Evolutionary conservation across 192 early-diverging fungal genomes (phyloP).

Genomic region (Haplosporangium gracile): DNA sequence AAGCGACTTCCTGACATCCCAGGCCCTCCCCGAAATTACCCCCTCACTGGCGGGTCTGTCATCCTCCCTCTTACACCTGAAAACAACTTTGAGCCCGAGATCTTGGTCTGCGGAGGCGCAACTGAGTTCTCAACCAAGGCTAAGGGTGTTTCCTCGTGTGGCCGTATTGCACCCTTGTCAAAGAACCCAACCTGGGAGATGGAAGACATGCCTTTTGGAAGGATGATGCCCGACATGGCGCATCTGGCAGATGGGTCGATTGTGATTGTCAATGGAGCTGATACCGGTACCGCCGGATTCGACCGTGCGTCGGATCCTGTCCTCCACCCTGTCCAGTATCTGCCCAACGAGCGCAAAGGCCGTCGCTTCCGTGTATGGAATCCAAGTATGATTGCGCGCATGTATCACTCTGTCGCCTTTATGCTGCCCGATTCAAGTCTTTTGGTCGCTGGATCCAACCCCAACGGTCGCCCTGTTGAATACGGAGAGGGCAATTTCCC

Average conservation of each 20-base stretch:
- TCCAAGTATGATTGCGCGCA: slow-evolving; percentile 56
- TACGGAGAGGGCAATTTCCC: slow-evolving; percentile 54
- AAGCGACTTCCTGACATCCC: slow-evolving; percentile 62
- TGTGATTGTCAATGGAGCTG: slow-evolving; percentile 50
- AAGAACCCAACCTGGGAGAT: slow-evolving; percentile 51
- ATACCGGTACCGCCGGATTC: slow-evolving; percentile 54
- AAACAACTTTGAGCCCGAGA: slow-evolving; percentile 52
- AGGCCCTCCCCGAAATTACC: slow-evolving; percentile 62
- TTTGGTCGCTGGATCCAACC: slow-evolving; percentile 57
- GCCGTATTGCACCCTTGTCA: slow-evolving; percentile 49
- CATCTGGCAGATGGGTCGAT: slow-evolving; percentile 47
- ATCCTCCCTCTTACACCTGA: slow-evolving; percentile 49
- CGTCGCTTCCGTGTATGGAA: slow-evolving; percentile 42
- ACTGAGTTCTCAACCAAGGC: slow-evolving; percentile 38
- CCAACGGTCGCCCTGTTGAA: slow-evolving; percentile 42
- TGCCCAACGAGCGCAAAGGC: slow-evolving; percentile 29
- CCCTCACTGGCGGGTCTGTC: slow-evolving; percentile 63
- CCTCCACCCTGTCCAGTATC: slow-evolving; percentile 49
- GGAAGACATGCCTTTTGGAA: slow-evolving; percentile 51
- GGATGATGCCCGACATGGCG: slow-evolving; percentile 59
- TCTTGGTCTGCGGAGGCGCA: slow-evolving; percentile 56
- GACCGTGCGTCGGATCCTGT: slow-evolving; percentile 51
- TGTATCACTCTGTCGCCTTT: slow-evolving; percentile 60
- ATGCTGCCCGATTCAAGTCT: slow-evolving; percentile 51
- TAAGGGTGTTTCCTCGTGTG: slow-evolving; percentile 51